Percentiles rank a stretch among this genome's conserved stretches.
phyloP scores from a whole-genome alignment of 2,329 filamentous ascomycete genomes.

The Lasiodiplodia gonubiensis region DNA sequence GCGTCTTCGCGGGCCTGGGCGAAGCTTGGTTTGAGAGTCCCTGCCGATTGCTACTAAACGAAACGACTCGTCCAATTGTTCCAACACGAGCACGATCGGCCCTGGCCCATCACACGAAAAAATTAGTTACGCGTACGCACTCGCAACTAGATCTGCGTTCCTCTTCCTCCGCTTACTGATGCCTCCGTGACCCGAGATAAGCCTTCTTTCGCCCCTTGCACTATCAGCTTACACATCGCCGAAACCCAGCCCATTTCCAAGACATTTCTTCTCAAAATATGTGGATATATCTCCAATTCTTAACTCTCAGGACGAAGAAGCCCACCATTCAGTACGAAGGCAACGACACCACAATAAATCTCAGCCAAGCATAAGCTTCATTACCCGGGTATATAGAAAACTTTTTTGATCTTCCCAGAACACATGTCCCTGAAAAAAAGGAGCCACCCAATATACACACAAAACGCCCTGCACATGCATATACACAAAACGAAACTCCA shows the following conservation, averaged over 20 bases:
- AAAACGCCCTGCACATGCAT: constrained; percentile 9
- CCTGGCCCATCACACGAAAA: not conserved
- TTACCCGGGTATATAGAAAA: constrained; percentile 24
- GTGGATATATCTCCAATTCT: no score
- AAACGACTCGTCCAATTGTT: not conserved
- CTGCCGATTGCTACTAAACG: not conserved
- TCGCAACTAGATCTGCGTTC: not conserved
- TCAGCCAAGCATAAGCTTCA: constrained; percentile 4
- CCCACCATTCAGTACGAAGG: no score
- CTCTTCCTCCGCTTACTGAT: not conserved
- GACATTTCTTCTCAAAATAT: no score
- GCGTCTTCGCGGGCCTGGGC: constrained; percentile 11
- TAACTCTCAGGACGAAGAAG: no score
- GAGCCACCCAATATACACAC: not conserved
- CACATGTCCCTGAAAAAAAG: not conserved
- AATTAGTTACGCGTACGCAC: not conserved
- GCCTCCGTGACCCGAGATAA: constrained; percentile 6
- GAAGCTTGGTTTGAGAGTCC: constrained; percentile 2
- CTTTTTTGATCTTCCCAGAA: constrained; percentile 12
- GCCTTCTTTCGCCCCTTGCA: not conserved
- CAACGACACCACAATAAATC: not conserved
- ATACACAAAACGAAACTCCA: not conserved
- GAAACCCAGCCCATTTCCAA: not conserved
- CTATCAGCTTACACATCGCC: not conserved
- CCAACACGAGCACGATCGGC: not conserved